Evolutionary conservation across 23 red algal genomes (phyloP), one percentile per base, ranked within the genome.

Genomic region (Rhodosorus marinus): DNA sequence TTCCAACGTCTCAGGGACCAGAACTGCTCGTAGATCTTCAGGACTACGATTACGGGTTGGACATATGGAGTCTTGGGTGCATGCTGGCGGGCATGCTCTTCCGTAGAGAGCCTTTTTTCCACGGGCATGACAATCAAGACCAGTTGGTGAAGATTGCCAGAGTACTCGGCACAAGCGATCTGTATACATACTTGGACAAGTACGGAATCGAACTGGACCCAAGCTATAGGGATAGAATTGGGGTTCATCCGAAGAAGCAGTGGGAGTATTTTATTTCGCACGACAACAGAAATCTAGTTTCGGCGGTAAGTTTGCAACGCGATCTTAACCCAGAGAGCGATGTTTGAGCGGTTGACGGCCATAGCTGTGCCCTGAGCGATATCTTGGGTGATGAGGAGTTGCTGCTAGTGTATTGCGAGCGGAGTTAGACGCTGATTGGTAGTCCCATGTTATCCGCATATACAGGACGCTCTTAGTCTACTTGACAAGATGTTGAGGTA

Each of bases 21-120:
- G 90, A 98, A 55, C 49, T 98, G 33, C 63, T 98, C 5, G 71
- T 85, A 38, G 79, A 98, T 45, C 69, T 81, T 26, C 72, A 72
- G 30, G 81, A 81, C 42, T 98, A 98, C 43, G 90, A 98, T 38
- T 98, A 98, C 54, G 80, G 72, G 5, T 49, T 98, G 62, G 90
- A 98, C 51, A 73, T 98, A 26, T 98, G 90, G 90, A 79, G 70
- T 1, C 90, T 98, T 26, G 90, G 90, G 33, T 98, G 90, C 60
- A 80, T 98, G 77, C 80, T 98, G 46, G 90, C 79, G 11, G 78
- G 79, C 9, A 98, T 98, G 74, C 80, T 85, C n/a, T 85, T 98
- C 47, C 69, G 90, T 29, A 62, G 66, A 55, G 90, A 98, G 51
- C 90, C 90, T 8, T 80, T 98, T 33, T 98, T 98, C 45, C 71